These are phyloP conservation scores for Cladosporium sp. DNA, from an alignment of 2,329 filamentous ascomycete genomes.

Conservation along the genomic window DNA sequence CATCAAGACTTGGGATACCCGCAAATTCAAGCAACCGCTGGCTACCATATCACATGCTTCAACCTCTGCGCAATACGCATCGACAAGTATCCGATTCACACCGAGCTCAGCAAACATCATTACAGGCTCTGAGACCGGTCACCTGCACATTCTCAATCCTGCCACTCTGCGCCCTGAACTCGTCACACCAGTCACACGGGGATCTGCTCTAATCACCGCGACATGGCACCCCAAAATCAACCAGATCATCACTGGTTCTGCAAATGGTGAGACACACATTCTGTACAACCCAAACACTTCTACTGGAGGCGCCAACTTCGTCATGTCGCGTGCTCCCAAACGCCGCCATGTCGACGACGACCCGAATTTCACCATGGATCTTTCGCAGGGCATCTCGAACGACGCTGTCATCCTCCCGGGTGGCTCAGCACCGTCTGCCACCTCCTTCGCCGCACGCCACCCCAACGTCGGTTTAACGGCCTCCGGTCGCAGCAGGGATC, in stretches of 20 bases:
- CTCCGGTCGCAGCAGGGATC: constrained; percentile 71
- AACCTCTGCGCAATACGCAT: constrained; percentile 75
- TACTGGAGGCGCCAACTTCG: constrained; percentile 70
- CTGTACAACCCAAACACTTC: constrained; percentile 88
- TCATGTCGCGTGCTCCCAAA: constrained; percentile 91
- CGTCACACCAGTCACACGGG: constrained; percentile 81
- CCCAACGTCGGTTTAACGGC: constrained; percentile 69
- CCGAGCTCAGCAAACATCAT: constrained; percentile 78
- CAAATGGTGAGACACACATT: constrained; percentile 81
- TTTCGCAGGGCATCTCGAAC: constrained; percentile 71
- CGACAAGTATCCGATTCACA: constrained; percentile 83
- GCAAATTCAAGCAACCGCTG: constrained; percentile 88
- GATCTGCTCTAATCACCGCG: constrained; percentile 73
- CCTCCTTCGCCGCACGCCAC: constrained; percentile 53
- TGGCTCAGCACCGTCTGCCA: constrained; percentile 38
- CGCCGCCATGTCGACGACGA: constrained; percentile 94
- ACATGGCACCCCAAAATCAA: constrained; percentile 93
- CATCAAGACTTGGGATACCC: constrained; percentile 94
- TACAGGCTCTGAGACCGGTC: constrained; percentile 77
- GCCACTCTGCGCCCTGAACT: constrained; percentile 81
- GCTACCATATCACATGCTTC: constrained; percentile 73
- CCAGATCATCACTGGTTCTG: constrained; percentile 90
- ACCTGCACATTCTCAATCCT: constrained; percentile 88
- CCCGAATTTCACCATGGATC: constrained; percentile 76
- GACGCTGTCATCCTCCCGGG: constrained; percentile 65